A percentile compares a stretch with the other conserved stretches of the same genome.
Evolutionary conservation across 169 alveolate genomes (phyloP).

Genomic region (Plasmodium ovale): DNA sequence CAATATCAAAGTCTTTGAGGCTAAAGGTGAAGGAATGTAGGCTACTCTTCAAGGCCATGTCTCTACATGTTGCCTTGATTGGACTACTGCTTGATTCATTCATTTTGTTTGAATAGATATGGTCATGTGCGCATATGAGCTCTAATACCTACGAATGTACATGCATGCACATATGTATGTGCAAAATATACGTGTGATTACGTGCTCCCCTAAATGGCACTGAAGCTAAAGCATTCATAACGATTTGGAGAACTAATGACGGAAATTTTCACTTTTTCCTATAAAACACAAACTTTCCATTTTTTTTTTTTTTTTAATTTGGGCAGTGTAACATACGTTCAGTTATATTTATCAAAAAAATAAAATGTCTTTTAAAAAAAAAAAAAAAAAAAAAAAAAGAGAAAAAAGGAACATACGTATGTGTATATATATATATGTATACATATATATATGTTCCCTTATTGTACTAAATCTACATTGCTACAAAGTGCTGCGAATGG

Average conservation of each 20-base stretch:
- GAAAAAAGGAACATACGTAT: background rate
- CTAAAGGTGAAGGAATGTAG: conserved; percentile 83
- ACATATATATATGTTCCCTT: background rate
- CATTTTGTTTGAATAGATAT: conserved; percentile 19
- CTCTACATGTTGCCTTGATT: conserved; percentile 78
- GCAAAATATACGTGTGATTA: background rate
- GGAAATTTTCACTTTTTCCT: background rate
- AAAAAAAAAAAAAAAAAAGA: background rate
- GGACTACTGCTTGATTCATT: conserved; percentile 70
- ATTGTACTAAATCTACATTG: background rate
- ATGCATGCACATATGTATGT: background rate
- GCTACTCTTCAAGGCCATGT: conserved; percentile 82
- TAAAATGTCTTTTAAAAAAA: background rate
- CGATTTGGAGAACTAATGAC: too few species aligned
- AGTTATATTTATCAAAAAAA: background rate
- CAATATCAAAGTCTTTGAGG: conserved; percentile 85
- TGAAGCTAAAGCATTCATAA: too few species aligned
- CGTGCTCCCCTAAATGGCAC: too few species aligned
- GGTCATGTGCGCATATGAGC: background rate
- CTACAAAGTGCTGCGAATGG: background rate
- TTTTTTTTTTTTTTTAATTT: too few species aligned
- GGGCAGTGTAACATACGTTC: background rate
- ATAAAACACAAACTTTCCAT: background rate
- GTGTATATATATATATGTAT: background rate
- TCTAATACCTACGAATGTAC: background rate